phyloP scores from a whole-genome alignment of 192 early-diverging fungal species.

The Backusella parvicylindrica region DNA sequence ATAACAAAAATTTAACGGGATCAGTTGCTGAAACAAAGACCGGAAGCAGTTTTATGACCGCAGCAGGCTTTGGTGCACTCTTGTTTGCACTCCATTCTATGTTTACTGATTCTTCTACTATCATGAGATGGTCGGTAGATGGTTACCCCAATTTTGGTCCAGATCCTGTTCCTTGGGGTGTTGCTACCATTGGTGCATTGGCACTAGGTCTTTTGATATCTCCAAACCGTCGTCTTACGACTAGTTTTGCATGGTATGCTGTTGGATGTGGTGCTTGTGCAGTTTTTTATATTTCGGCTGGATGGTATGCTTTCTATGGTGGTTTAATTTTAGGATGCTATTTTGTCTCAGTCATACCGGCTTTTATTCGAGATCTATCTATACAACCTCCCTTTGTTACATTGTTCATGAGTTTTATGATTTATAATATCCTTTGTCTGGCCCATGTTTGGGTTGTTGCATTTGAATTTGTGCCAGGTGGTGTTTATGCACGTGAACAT shows the following conservation, averaged over 20 bases:
- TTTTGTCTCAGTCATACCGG: slow-evolving; percentile 55
- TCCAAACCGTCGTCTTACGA: slow-evolving; percentile 39
- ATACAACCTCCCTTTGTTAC: slow-evolving; percentile 66
- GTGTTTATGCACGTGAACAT: slow-evolving; percentile 67
- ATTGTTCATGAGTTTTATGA: slow-evolving; percentile 53
- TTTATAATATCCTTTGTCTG: slow-evolving; percentile 69
- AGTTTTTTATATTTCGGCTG: slow-evolving; percentile 52
- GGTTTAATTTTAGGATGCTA: slow-evolving; percentile 63
- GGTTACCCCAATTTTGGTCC: slow-evolving; percentile 77
- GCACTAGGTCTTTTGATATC: slow-evolving; percentile 54
- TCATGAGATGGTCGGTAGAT: slow-evolving; percentile 70
- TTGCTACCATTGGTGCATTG: slow-evolving; percentile 57
- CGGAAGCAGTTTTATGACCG: slow-evolving; percentile 44
- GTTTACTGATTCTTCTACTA: slow-evolving; percentile 73
- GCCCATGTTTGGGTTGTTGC: slow-evolving; percentile 81
- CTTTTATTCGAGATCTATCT: slow-evolving; percentile 52
- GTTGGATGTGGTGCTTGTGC: slow-evolving; percentile 51
- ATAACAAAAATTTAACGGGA: not conserved
- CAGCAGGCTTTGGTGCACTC: slow-evolving; percentile 60
- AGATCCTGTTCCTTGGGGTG: slow-evolving; percentile 68
- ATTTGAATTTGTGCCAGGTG: slow-evolving; percentile 81
- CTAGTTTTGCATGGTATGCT: slow-evolving; percentile 55
- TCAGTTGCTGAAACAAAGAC: not conserved
- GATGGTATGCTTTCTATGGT: slow-evolving; percentile 61
- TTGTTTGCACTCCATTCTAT: slow-evolving; percentile 75